Conservation (phyloP, 139 green algal species). For the Volvox reticuliferus region DNA sequence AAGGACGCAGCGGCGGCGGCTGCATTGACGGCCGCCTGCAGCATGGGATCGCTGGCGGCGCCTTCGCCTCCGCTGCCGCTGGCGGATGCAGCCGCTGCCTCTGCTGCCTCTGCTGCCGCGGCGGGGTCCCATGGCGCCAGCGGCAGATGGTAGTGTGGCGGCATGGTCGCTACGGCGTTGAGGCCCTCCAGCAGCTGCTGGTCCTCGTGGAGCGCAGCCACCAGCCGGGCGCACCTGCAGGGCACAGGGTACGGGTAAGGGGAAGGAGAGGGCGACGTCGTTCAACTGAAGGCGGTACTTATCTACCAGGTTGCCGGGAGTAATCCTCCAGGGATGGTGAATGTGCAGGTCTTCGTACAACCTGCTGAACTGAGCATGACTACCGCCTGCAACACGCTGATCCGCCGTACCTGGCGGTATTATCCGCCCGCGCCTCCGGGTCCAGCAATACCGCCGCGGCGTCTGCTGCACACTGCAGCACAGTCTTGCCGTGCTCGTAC, state of each 20-base stretch:
- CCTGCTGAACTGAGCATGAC: neutral
- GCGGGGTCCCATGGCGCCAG: neutral
- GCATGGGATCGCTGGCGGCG: neutral
- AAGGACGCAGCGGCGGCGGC: neutral
- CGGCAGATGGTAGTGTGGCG: neutral
- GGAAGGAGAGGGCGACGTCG: too few species aligned
- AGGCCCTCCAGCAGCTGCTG: slow-evolving; percentile 3
- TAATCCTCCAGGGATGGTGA: too few species aligned
- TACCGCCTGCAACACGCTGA: neutral
- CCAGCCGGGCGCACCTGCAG: neutral
- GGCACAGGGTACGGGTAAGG: too few species aligned
- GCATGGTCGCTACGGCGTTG: neutral
- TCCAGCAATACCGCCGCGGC: slow-evolving; percentile 32
- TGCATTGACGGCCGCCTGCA: neutral
- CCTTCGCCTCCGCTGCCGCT: neutral
- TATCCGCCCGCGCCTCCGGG: neutral
- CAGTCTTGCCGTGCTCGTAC: slow-evolving; percentile 25
- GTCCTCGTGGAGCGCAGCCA: neutral
- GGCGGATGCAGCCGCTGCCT: neutral
- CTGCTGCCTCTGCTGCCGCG: neutral
- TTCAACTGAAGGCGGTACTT: too few species aligned
- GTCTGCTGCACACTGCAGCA: slow-evolving; percentile 40
- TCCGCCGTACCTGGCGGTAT: neutral
- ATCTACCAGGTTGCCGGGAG: too few species aligned
- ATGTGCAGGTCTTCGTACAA: neutral